A percentile compares a stretch with the other conserved stretches of the same genome.
Conservation (phyloP, 164 flowering plant species). For the Platanus orientalis region DNA sequence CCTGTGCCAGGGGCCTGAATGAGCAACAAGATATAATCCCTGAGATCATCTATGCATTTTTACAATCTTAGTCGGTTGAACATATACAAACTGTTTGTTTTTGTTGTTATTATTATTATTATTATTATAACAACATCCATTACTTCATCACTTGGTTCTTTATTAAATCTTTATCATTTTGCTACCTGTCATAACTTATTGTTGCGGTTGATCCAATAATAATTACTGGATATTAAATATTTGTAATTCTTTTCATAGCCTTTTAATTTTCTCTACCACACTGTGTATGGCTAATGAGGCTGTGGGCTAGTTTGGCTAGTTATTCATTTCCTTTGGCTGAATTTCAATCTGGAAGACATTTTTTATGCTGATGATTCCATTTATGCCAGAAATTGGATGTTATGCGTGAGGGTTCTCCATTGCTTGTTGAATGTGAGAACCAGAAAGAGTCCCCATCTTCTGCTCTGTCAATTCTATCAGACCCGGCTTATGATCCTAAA, state of each 20-base stretch:
- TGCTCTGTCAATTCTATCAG: conserved; percentile 33
- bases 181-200: no score
- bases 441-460: conserved; percentile 51
- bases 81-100: no score
- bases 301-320: not conserved
- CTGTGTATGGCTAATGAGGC: not conserved
- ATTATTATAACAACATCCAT: no score
- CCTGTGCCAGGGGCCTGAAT: no score
- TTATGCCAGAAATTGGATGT: conserved; percentile 48
- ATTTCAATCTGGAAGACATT: not conserved
- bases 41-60: no score
- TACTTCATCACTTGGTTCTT: no score
- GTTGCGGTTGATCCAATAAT: no score
- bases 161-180: no score
- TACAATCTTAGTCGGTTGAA: no score
- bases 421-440: conserved; percentile 44
- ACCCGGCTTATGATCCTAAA: conserved; percentile 33
- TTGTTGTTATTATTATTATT: no score
- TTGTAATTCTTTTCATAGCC: not conserved
- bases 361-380: conserved; percentile 6
- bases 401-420: conserved; percentile 41
- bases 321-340: not conserved
- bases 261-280: not conserved
- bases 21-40: no score
- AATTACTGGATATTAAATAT: not conserved